These are phyloP conservation scores for Heterobasidion annosum DNA, from an alignment of 1,284 basidiomycete genomes.

Conservation along the genomic window DNA sequence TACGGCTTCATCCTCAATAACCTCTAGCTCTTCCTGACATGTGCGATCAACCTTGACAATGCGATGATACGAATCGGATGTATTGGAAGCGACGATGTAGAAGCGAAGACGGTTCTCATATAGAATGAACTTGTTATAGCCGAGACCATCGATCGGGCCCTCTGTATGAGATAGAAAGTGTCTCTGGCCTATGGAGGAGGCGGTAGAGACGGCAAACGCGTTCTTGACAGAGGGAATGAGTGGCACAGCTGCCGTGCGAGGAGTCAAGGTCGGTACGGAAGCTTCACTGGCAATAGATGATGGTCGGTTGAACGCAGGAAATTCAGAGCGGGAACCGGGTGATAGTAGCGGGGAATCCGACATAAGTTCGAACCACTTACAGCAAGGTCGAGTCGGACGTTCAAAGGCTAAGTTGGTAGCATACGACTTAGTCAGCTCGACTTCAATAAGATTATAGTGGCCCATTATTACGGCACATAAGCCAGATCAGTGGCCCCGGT, in stretches of 20 bases:
- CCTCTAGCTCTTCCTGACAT: conserved; percentile 59
- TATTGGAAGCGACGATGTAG: conserved; percentile 84
- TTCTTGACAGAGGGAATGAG: too few relatives aligned
- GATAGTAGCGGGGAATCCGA: not conserved
- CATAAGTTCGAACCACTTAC: not conserved
- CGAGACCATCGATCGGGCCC: conserved; percentile 14
- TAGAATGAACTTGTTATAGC: conserved; percentile 84
- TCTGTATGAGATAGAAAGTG: not conserved
- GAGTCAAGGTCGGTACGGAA: not conserved
- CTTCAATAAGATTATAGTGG: too few relatives aligned
- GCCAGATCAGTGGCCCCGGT: too few relatives aligned
- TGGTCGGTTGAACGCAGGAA: not conserved
- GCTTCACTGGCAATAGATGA: not conserved
- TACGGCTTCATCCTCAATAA: conserved; percentile 81
- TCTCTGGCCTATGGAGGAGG: not conserved
- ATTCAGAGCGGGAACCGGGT: not conserved
- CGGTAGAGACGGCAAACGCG: not conserved
- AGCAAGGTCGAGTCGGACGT: not conserved
- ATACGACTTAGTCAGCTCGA: too few relatives aligned
- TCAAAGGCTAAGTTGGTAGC: too few relatives aligned
- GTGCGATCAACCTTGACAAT: conserved; percentile 91
- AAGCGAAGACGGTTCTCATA: conserved; percentile 87
- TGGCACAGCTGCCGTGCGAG: not conserved
- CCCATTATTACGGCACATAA: too few relatives aligned
- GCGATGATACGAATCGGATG: conserved; percentile 76